Evolutionary conservation across 2,329 filamentous ascomycete species (phyloP).

Genomic region (Allantophomopsis lycopodina): DNA sequence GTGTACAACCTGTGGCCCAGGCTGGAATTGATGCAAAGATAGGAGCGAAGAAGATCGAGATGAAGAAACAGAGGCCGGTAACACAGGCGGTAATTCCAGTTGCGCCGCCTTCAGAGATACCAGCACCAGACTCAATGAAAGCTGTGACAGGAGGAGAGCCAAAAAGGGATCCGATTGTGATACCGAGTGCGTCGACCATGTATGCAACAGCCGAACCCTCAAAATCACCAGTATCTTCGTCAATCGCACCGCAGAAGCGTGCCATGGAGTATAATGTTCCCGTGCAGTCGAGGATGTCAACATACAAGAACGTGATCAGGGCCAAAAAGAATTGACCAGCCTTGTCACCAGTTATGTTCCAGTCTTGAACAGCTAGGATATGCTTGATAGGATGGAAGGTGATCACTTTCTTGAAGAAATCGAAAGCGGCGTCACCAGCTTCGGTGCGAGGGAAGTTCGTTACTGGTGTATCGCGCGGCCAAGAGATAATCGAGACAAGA

Average conservation of each 20-base stretch:
- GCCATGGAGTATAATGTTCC: conserved; percentile 87
- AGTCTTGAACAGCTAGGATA: conserved; percentile 59
- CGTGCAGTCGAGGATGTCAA: conserved; percentile 79
- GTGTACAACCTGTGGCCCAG: conserved; percentile 81
- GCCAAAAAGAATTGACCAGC: conserved; percentile 70
- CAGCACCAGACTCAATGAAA: conserved; percentile 80
- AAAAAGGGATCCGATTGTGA: conserved; percentile 68
- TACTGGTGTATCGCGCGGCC: conserved; percentile 63
- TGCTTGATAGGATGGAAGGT: conserved; percentile 66
- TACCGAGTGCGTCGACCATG: conserved; percentile 66
- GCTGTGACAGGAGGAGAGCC: conserved; percentile 73
- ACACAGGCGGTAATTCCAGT: conserved; percentile 74
- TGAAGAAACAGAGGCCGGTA: conserved; percentile 72
- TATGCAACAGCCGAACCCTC: conserved; percentile 77
- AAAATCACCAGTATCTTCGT: conserved; percentile 75
- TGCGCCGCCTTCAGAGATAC: conserved; percentile 76
- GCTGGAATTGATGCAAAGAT: conserved; percentile 84
- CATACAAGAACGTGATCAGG: conserved; percentile 79
- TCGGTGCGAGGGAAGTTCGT: conserved; percentile 69
- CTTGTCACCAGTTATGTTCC: conserved; percentile 49
- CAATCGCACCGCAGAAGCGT: conserved; percentile 65
- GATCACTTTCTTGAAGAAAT: conserved; percentile 83
- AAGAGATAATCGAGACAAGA: conserved; percentile 77
- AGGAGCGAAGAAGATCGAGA: conserved; percentile 78
- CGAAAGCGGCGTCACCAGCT: conserved; percentile 55